Evolutionary conservation across 2,329 filamentous ascomycete species (phyloP).

Genomic region (Pseudocercospora pini-densiflorae): DNA sequence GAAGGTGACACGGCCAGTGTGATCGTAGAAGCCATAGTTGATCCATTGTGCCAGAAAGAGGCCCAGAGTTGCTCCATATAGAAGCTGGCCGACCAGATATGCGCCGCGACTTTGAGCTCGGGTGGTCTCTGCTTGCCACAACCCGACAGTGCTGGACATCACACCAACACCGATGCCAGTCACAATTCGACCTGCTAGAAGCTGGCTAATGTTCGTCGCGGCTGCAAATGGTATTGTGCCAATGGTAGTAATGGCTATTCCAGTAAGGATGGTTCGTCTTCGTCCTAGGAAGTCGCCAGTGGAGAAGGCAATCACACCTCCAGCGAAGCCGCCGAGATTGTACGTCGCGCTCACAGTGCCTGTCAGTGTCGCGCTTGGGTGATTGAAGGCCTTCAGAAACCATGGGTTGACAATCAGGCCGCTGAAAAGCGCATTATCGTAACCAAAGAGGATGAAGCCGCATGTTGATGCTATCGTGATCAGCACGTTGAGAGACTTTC

Average conservation of each 20-base stretch:
- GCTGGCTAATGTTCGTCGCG: conserved; percentile 49
- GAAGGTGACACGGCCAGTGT: conserved; percentile 45
- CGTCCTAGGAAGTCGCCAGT: conserved; percentile 42
- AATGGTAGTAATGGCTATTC: conserved; percentile 46
- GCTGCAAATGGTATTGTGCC: conserved; percentile 47
- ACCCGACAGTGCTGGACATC: conserved; percentile 12
- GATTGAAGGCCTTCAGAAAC: conserved; percentile 15
- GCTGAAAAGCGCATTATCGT: conserved; percentile 20
- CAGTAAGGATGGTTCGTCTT: conserved; percentile 47
- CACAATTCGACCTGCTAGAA: conserved; percentile 57
- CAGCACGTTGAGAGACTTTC: conserved; percentile 14
- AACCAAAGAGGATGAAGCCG: conserved; percentile 21
- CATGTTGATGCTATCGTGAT: conserved; percentile 20
- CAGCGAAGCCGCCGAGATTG: conserved; percentile 17
- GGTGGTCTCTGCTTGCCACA: conserved; percentile 48
- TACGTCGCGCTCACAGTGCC: conserved; percentile 16
- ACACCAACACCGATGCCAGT: conserved; percentile 44
- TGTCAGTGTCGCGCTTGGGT: conserved; percentile 9
- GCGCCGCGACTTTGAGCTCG: conserved; percentile 64
- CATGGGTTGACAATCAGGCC: conserved; percentile 19
- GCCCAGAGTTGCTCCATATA: conserved; percentile 47
- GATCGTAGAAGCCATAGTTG: conserved; percentile 49
- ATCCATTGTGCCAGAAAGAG: conserved; percentile 57
- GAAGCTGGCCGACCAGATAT: conserved; percentile 59
- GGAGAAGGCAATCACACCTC: conserved; percentile 18